Conservation (phyloP, 2,329 filamentous ascomycete species). For the Massarina eburnea region DNA sequence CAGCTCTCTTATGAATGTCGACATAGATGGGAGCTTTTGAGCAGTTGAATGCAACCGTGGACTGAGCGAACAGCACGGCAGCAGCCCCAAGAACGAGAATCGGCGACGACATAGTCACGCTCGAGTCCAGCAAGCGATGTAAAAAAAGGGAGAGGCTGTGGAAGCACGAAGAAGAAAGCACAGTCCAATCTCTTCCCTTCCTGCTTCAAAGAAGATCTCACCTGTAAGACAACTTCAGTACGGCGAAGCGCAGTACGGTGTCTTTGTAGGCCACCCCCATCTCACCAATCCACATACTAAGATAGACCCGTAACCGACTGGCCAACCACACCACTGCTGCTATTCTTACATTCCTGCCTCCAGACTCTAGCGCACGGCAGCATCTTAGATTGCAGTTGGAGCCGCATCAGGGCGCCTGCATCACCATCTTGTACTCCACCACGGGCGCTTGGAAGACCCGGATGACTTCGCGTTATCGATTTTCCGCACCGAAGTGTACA, state of each 20-base stretch:
- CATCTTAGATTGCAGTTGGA: constrained; percentile 12
- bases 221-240: constrained; percentile 15
- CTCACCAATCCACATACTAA: constrained; percentile 24
- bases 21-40: constrained; percentile 45
- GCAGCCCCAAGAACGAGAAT: constrained; percentile 27
- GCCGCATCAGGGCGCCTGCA: constrained; percentile 6
- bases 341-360: constrained; percentile 26
- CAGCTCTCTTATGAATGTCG: constrained; percentile 47
- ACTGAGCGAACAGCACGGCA: constrained; percentile 40
- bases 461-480: constrained; percentile 22
- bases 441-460: constrained; percentile 29
- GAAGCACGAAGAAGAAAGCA: constrained; percentile 17
- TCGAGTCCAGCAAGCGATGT: constrained; percentile 34
- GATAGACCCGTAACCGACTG: constrained; percentile 18
- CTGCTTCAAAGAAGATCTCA: constrained; percentile 23
- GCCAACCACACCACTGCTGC: constrained; percentile 30
- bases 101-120: constrained; percentile 33
- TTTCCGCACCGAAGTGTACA: constrained; percentile 18
- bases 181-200: no score
- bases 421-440: constrained; percentile 10
- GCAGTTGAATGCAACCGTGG: constrained; percentile 42
- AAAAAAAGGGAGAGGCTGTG: constrained; percentile 10
- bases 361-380: constrained; percentile 20
- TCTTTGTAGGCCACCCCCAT: constrained; percentile 36
- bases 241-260: constrained; percentile 25